Base-by-base conservation (phyloP, 805 yeast genomes). In the Millerozyma acaciae region DNA sequence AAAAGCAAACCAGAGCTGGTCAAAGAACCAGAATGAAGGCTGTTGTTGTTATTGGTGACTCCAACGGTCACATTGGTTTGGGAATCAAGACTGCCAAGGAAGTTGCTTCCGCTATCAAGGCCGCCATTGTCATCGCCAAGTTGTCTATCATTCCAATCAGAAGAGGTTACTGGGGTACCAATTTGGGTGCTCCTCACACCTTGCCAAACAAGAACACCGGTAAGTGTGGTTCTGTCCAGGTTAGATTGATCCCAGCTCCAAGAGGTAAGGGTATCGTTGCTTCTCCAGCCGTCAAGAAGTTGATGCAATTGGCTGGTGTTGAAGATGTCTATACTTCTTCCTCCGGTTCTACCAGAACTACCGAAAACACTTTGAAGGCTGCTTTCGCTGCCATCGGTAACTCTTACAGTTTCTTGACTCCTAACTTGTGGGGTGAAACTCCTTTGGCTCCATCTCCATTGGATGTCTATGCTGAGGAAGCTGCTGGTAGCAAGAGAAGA, bases 11-110 rank as follows among this genome's bases (percentile, higher is more conserved):
- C 81, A 82, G 96, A 77, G 98, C 98, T 64, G 98, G 98, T 88
- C 98, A 93, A 82, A 90, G 98, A 83, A 93, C 97, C 76, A 88
- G 98, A 82, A 89, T 93, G 84, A 94, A 94, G 93, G 98, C 97
- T 73, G 95, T 93, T 65, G 97, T 93, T 68, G 88, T 93, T 66
- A 88, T 93, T 70, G 98, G 98, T 80, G 98, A 93, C 80, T 77
- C 89, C 65, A 87, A 88, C 87, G 98, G 98, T 72, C 98, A 93
- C 81, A 96, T 93, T 75, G 98, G 98, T 86, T 84, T 93, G 70
- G 98, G 98, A 79, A 88, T 93, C 79, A 93, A 93, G 88, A 90
- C 97, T 70, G 96, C 98, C 62, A 93, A 93, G 88, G 98, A 93
- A 79, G 97, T 93, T 65, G 98, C 98, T 61, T 88, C 97, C 63